Evolutionary conservation across 192 early-diverging fungal species (phyloP).

Genomic region (Coemansia sp.): DNA sequence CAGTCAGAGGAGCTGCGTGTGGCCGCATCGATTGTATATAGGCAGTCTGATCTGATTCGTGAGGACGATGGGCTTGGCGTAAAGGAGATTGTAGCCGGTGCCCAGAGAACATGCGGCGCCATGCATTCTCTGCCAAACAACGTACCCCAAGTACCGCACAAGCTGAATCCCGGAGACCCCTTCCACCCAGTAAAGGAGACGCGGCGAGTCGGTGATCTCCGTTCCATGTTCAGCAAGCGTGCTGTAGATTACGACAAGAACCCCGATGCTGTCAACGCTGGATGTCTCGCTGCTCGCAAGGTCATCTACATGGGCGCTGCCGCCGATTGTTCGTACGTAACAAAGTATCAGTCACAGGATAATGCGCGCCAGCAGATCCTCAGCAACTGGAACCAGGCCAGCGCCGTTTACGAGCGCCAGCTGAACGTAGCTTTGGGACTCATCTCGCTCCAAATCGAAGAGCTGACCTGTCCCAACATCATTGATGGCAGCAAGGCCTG

Average conservation of each 20-base stretch:
- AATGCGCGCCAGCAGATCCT: slow-evolving; percentile 70
- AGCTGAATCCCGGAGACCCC: slow-evolving; percentile 10
- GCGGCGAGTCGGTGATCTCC: slow-evolving; percentile 6
- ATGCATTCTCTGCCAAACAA: slow-evolving; percentile 21
- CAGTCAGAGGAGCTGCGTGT: slow-evolving; percentile 13
- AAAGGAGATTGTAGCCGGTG: neutral
- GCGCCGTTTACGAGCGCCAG: slow-evolving; percentile 74
- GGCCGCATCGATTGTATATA: slow-evolving; percentile 57
- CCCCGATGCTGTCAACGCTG: slow-evolving; percentile 16
- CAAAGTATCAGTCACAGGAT: slow-evolving; percentile 52
- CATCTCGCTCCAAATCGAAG: slow-evolving; percentile 70
- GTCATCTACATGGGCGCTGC: slow-evolving; percentile 64
- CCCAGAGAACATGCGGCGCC: slow-evolving; percentile 10
- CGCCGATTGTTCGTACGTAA: slow-evolving; percentile 70
- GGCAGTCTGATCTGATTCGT: slow-evolving; percentile 56
- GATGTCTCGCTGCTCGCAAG: slow-evolving; percentile 33
- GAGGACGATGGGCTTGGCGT: slow-evolving; percentile 1
- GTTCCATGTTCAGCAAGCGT: slow-evolving; percentile 29
- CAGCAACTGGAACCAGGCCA: slow-evolving; percentile 78
- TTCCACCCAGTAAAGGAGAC: slow-evolving; percentile 2
- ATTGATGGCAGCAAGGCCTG: slow-evolving; percentile 50
- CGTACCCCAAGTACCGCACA: slow-evolving; percentile 2
- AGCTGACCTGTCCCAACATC: slow-evolving; percentile 55
- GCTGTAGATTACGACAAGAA: slow-evolving; percentile 17
- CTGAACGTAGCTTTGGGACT: slow-evolving; percentile 86